Base-by-base conservation (phyloP, 2,329 filamentous ascomycete genomes). In the Exophiala alcalophila region DNA sequence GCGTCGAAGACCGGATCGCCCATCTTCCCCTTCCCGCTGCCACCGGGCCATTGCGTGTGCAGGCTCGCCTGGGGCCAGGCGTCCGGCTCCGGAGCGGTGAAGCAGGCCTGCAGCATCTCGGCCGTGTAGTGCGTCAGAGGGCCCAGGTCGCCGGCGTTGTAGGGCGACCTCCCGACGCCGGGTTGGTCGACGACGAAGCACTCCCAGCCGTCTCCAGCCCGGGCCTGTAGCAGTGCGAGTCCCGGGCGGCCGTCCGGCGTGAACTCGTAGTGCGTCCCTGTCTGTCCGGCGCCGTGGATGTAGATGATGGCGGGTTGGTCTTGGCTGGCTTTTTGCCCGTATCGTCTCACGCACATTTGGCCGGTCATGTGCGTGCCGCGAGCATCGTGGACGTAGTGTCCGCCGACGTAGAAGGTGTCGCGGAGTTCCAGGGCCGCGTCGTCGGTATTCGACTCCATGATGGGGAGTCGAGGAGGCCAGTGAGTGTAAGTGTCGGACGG, bases 171-270 rank as follows among this genome's bases (percentile, higher is more conserved):
- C 57, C 53, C 71, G 65, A 0, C 68, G 69, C 63, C 66, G 71
- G 14, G 56, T 44, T 72, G 73, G 47, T 65, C 68, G 0, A 69
- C 67, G 2, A 69, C 68, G 15, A 19, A 40, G 23, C 37, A 40
- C 27, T 40, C 37, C 37, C 37, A 40, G 5, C 37, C 37, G 24
- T 26, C 28, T n/a, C n/a, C n/a, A n/a, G n/a, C n/a, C 16, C 33
- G 26, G 4, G 37, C 37, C 16, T 40, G 37, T 10, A 40, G 37
- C 9, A 40, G 6, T 14, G 37, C 37, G 70, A 70, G 74, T 28
- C 71, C 71, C 44, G 59, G 49, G 5, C 65, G 59, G 23, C 65
- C 66, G 47, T 74, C 70, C 3, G 72, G 71, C 23, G 68, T 75
- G 44, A 71, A 72, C 20, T 71, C 56, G 62, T 63, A 71, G 35